These are phyloP conservation scores for Biancaea sappan DNA, from an alignment of 306 rosid species.

Conservation along the genomic window DNA sequence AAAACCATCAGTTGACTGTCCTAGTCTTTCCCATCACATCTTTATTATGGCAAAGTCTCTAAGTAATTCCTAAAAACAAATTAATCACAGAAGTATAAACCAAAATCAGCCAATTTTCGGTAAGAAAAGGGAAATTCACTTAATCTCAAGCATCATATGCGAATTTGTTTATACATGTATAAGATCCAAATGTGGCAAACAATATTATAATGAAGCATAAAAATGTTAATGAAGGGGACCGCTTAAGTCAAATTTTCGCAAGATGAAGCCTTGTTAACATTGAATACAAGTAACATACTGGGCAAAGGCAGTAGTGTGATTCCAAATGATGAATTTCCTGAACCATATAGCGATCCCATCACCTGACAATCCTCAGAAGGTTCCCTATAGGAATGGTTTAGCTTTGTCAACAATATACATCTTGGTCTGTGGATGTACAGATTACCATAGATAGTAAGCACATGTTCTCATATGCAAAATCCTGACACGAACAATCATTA, in stretches of 20 bases:
- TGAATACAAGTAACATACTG: slow-evolving; percentile 49
- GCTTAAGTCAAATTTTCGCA: not conserved
- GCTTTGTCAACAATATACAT: slow-evolving; percentile 36
- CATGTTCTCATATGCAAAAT: slow-evolving; percentile 74
- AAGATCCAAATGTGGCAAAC: not conserved
- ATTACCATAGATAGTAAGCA: slow-evolving; percentile 56
- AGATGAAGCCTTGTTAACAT: slow-evolving; percentile 2
- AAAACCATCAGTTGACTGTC: slow-evolving; percentile 12
- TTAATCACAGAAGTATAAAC: not conserved
- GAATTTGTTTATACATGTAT: not conserved
- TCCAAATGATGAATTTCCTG: slow-evolving; percentile 72
- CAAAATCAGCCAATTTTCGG: not conserved
- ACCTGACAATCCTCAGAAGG: slow-evolving; percentile 66
- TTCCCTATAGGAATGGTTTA: slow-evolving; percentile 52
- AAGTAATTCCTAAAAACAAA: slow-evolving; percentile 5
- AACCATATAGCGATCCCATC: slow-evolving; percentile 87
- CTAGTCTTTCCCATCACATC: not conserved
- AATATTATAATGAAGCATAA: not conserved
- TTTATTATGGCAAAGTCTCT: not conserved
- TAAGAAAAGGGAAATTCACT: slow-evolving; percentile 2
- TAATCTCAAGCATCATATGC: not conserved
- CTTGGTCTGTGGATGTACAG: slow-evolving; percentile 31
- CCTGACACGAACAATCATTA: slow-evolving; percentile 50
- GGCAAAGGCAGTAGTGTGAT: slow-evolving; percentile 67
- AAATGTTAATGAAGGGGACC: not conserved